These are phyloP conservation scores for Phytophthora kernoviae DNA, from an alignment of 352 stramenopile species.

Conservation along the genomic window DNA sequence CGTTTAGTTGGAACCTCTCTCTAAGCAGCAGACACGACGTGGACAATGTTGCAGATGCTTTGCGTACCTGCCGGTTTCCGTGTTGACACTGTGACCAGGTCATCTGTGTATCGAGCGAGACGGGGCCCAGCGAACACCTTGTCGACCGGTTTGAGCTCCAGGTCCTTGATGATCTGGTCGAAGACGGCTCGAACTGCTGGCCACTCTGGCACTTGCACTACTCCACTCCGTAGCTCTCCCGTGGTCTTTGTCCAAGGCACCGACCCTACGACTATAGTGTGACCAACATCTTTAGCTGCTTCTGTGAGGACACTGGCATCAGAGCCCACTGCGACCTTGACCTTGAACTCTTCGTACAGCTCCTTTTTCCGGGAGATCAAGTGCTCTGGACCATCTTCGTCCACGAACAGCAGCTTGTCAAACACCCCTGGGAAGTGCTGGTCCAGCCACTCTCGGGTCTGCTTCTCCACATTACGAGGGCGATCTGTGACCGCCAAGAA, in stretches of 20 bases:
- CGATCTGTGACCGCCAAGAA: slow-evolving; percentile 65
- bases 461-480: slow-evolving; percentile 61
- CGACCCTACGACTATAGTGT: slow-evolving; percentile 49
- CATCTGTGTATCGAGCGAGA: slow-evolving; percentile 69
- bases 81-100: slow-evolving; percentile 72
- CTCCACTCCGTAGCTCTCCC: slow-evolving; percentile 9
- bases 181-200: slow-evolving; percentile 35
- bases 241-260: slow-evolving; percentile 50
- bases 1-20: background rate
- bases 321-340: slow-evolving; percentile 58
- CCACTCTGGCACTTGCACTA: slow-evolving; percentile 41
- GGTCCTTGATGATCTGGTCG: slow-evolving; percentile 46
- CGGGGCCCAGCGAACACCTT: slow-evolving; percentile 59
- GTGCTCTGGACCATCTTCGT: slow-evolving; percentile 45
- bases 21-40: background rate
- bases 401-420: slow-evolving; percentile 76
- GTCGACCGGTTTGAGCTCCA: slow-evolving; percentile 46
- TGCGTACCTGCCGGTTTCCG: slow-evolving; percentile 67
- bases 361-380: slow-evolving; percentile 58
- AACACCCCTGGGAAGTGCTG: slow-evolving; percentile 65
- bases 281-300: slow-evolving; percentile 29
- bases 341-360: slow-evolving; percentile 66
- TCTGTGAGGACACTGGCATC: slow-evolving; percentile 39
- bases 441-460: slow-evolving; percentile 80
- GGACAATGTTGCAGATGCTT: background rate